phyloP scores from a whole-genome alignment of 805 yeast species.

The Geotrichum ghanense region DNA sequence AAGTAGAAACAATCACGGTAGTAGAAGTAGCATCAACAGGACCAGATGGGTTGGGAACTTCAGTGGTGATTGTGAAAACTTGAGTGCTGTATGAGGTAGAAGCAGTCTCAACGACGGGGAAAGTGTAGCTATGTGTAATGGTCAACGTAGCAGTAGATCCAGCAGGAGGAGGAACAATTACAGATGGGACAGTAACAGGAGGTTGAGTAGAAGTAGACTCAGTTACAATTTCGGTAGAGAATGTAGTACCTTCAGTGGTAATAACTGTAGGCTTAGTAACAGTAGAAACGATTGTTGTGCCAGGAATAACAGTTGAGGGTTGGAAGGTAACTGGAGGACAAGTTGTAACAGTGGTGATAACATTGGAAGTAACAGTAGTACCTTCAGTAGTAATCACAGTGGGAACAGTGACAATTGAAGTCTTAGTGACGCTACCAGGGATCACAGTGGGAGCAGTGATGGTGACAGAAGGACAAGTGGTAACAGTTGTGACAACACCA shows the following conservation, averaged over 20 bases:
- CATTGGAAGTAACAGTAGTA: neutral
- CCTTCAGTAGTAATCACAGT: neutral
- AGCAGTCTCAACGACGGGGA: neutral
- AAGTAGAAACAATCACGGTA: constrained; percentile 1
- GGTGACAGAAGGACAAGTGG: neutral
- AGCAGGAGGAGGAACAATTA: constrained; percentile 5
- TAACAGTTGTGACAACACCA: neutral
- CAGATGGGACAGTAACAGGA: constrained; percentile 1
- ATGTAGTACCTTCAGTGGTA: neutral
- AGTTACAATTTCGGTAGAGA: neutral
- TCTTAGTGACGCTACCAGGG: neutral
- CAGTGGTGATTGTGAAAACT: neutral
- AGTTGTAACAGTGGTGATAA: neutral
- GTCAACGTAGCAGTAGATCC: constrained; percentile 7
- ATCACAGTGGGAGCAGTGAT: neutral
- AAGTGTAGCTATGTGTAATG: neutral
- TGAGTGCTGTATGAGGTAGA: neutral
- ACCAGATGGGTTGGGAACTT: constrained; percentile 1
- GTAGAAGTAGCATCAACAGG: constrained; percentile 3
- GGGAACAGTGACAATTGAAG: neutral
- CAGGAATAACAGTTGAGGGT: constrained; percentile 2
- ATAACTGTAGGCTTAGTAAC: constrained; percentile 2
- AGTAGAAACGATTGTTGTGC: neutral
- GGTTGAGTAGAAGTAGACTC: neutral
- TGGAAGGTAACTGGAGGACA: constrained; percentile 3